Evolutionary conservation across 345 rosid genomes (phyloP), one percentile per base, ranked within the genome.

Genomic region (Jatropha curcas): DNA sequence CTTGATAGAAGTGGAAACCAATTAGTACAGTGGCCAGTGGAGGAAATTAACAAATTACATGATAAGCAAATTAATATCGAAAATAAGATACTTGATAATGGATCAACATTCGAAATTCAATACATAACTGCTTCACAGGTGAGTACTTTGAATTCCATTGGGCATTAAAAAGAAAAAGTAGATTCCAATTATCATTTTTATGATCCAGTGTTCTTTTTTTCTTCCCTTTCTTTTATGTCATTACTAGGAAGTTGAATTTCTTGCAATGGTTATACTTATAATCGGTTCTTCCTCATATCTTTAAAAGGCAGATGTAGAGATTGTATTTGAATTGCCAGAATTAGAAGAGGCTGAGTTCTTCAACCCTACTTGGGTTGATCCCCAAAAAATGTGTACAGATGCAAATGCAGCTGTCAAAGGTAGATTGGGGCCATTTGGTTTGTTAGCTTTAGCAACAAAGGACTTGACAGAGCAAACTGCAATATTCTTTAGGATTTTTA

Each of bases 21-120:
- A 64, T 61, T 90, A 72, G 55, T 88, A 13, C 95, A 87, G 74
- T 77, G 88, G 92, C 95, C 93, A 16, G 80, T 92, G 0, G 87
- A 90, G 71, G 95, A 92, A 77, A 77, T 87, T 63, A 64, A 84
- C 10, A 62, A 60, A 35, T 71, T 90, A 31, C 79, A 81, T 16
- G 79, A 76, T 20, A 75, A 79, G 2, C 68, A 73, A 43, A 83
- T 85, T 52, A 79, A 34, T 51, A 58, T 80, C 27, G 62, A 57
- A 22, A 71, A 16, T 22, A 64, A 20, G 75, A 68, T 62, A 10
- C 78, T 89, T 1, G 45, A 75, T 56, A 27, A 78, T 8, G 82
- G 85, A 34, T 75, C 86, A 0, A 55, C 34, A 9, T 14, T 87
- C 60, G 88, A 88, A 84, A 78, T 88, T 67, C 35, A 72, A 8